These are phyloP conservation scores for Globisporangium carolinianum DNA, from an alignment of 352 stramenopile genomes.

Conservation along the genomic window DNA sequence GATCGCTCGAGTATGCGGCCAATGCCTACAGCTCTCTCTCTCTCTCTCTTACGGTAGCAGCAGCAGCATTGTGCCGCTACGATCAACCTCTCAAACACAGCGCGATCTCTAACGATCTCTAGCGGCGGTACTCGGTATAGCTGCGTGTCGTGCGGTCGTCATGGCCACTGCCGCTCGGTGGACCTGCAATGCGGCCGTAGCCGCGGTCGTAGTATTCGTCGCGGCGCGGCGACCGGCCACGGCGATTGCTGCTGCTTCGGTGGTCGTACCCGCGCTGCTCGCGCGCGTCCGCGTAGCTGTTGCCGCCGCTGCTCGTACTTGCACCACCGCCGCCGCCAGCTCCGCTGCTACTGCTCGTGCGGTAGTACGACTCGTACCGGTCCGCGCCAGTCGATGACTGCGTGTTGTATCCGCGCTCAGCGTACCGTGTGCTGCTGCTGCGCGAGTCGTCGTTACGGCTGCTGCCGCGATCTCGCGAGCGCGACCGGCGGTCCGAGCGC, in stretches of 20 bases:
- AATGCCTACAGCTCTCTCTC: no score
- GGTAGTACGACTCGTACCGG: constrained; percentile 19
- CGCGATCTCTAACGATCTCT: neutral
- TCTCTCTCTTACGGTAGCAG: no score
- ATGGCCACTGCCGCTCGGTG: constrained; percentile 21
- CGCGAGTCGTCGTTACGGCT: constrained; percentile 11
- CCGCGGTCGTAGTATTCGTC: constrained; percentile 18
- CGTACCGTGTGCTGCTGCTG: constrained; percentile 10
- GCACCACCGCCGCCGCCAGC: neutral
- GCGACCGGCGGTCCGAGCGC: constrained; percentile 17
- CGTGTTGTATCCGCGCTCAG: constrained; percentile 25
- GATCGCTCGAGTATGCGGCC: no score
- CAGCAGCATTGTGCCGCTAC: no score
- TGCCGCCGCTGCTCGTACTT: no score
- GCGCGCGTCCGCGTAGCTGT: constrained; percentile 1
- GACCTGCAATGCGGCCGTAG: constrained; percentile 22
- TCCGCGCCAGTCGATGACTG: constrained; percentile 3
- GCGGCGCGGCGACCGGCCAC: constrained; percentile 11
- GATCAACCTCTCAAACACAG: no score
- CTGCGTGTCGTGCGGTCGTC: constrained; percentile 48
- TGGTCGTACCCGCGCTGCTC: constrained; percentile 11
- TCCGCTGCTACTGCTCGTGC: constrained; percentile 8
- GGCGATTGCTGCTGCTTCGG: constrained; percentile 9
- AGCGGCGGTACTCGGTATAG: constrained; percentile 44
- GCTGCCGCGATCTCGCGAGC: constrained; percentile 21